Percentiles rank a stretch among this genome's conserved stretches.
Conservation (phyloP, 2,329 filamentous ascomycete species). For the Scytalidium sp. region DNA sequence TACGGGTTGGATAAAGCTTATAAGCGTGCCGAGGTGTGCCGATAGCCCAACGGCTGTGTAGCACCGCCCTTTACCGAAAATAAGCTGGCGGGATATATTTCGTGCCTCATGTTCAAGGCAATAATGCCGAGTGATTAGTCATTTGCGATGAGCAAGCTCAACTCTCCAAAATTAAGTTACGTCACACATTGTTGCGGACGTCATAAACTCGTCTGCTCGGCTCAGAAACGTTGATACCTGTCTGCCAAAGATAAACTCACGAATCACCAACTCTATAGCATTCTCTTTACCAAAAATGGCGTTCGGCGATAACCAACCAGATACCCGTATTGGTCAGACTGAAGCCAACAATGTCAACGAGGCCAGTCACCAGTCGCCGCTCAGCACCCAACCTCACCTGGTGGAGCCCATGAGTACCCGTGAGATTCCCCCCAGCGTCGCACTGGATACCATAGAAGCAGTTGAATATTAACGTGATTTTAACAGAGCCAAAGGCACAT, state of each 20-base stretch:
- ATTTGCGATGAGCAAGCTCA: neutral
- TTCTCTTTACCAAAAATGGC: neutral
- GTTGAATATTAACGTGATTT: neutral
- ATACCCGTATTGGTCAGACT: neutral
- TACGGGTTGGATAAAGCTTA: no score
- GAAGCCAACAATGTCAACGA: neutral
- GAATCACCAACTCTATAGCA: neutral
- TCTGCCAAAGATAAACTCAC: neutral
- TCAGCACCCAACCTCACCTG: neutral
- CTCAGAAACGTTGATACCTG: neutral
- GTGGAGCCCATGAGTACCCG: neutral
- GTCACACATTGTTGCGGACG: neutral
- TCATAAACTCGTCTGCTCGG: neutral
- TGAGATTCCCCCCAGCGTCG: neutral
- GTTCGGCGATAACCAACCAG: neutral
- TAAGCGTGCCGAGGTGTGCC: no score
- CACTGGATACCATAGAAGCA: neutral
- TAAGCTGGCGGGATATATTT: no score
- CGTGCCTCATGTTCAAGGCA: no score
- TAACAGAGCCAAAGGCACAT: neutral
- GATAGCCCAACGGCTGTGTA: no score
- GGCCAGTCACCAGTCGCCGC: neutral
- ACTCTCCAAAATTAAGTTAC: neutral
- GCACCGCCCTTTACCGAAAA: no score
- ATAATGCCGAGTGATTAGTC: neutral